phyloP scores from a whole-genome alignment of 2,329 filamentous ascomycete genomes.

The Coniochaeta pulveracea region DNA sequence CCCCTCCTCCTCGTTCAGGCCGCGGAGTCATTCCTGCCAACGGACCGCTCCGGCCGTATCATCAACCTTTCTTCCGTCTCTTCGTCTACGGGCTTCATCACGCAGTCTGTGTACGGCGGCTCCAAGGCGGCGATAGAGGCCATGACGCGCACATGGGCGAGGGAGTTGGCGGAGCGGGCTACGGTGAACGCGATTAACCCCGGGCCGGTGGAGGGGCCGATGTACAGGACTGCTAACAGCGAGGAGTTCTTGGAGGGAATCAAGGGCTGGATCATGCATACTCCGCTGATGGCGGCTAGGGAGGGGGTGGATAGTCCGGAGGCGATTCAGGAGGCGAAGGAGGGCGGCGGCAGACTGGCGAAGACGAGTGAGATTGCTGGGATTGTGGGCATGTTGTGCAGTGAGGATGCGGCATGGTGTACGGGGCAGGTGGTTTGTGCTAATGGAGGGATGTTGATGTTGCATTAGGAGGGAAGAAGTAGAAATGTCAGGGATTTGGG shows the following conservation, averaged over 20 bases:
- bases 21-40: constrained; percentile 55
- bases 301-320: constrained; percentile 50
- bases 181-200: constrained; percentile 49
- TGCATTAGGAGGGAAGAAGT: constrained; percentile 14
- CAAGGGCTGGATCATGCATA: constrained; percentile 29
- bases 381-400: constrained; percentile 65
- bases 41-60: constrained; percentile 49
- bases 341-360: constrained; percentile 45
- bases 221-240: constrained; percentile 32
- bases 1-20: constrained; percentile 71
- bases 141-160: constrained; percentile 47
- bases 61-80: constrained; percentile 45
- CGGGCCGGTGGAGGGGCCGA: constrained; percentile 40
- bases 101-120: constrained; percentile 45
- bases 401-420: constrained; percentile 61
- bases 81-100: constrained; percentile 39
- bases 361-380: constrained; percentile 65
- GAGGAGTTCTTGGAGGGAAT: constrained; percentile 29
- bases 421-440: constrained; percentile 72
- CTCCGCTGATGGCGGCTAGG: constrained; percentile 53
- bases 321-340: constrained; percentile 46
- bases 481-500: too few species aligned
- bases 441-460: constrained; percentile 59
- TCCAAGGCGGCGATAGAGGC: constrained; percentile 48
- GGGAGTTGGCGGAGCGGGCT: constrained; percentile 39